Evolutionary conservation across 2,329 filamentous ascomycete genomes (phyloP), one percentile per base, ranked within the genome.

Genomic region (Aspergillus sp.): DNA sequence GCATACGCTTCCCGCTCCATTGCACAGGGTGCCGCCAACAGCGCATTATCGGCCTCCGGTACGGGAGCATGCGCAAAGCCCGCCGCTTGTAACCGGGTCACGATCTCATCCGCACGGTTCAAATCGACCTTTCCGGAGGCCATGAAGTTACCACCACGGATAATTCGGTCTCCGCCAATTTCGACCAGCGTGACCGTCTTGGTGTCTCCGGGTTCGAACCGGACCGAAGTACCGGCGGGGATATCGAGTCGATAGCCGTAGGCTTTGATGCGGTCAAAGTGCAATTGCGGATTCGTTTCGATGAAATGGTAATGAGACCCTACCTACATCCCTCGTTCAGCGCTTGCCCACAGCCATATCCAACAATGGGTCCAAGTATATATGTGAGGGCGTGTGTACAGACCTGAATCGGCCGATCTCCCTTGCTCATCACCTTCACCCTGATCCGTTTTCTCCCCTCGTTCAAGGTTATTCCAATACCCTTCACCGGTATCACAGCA

Each of bases 291-390:
- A 67, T 97, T 97, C n/a, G 83, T 85, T 72, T 97, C 91, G 61
- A 94, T 81, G 65, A 97, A 94, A 69, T 96, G 91, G 66, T 95
- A 97, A 69, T 97, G 91, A 30, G 88, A 94, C 30, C 91, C 91
- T 49, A 87, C 77, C 78, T 82, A 57, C 8, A 26, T 29, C 2
- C 34, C 46, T 19, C 7, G 19, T 9, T 47, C 27, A 43, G 40
- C 38, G 4, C 7, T 26, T n/a, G 12, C 7, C 19, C n/a, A 12
- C 32, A 32, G 19, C 19, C 19, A 19, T 19, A 19, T 19, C 19
- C 19, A 19, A 19, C 19, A 19, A 19, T 19, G 19, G 19, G 19
- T 19, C 1, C 19, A 19, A 19, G 19, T 19, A 19, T 19, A 19
- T 19, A 19, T 19, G 19, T 19, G 19, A 19, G 19, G 19, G 19